These are phyloP conservation scores for Cadophora gregata DNA, from an alignment of 2,329 filamentous ascomycete species.

Conservation along the genomic window DNA sequence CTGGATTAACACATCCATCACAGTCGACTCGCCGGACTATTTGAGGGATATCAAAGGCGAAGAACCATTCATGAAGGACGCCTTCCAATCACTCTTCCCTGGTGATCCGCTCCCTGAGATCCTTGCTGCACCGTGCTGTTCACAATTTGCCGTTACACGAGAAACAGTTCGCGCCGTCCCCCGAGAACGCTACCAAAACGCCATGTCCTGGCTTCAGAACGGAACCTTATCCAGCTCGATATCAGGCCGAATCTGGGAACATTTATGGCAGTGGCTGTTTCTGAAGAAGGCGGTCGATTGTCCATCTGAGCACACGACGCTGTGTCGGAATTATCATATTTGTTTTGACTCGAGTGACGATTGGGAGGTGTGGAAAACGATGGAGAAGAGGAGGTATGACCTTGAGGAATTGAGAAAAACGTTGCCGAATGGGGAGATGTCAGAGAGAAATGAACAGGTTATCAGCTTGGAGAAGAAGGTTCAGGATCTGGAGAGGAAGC, in stretches of 20 bases:
- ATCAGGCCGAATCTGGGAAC: conserved; percentile 66
- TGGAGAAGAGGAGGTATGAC: conserved; percentile 10
- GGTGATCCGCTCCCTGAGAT: conserved; percentile 48
- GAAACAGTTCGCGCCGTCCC: conserved; percentile 54
- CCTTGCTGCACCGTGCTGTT: conserved; percentile 64
- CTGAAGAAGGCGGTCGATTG: conserved; percentile 27
- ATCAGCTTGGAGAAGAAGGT: background rate
- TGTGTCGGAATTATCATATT: conserved; percentile 27
- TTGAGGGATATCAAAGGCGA: conserved; percentile 21
- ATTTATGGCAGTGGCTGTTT: conserved; percentile 59
- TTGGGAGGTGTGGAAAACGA: conserved; percentile 21
- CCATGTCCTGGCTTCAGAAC: conserved; percentile 62
- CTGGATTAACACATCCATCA: conserved; percentile 53
- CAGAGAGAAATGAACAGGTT: background rate
- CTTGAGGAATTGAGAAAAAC: background rate
- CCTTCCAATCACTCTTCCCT: conserved; percentile 26
- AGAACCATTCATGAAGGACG: conserved; percentile 25
- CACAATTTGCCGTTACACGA: conserved; percentile 66
- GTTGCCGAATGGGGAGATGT: conserved; percentile 7
- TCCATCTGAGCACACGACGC: conserved; percentile 26
- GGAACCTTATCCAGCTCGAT: conserved; percentile 57
- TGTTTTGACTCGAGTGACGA: conserved; percentile 25
- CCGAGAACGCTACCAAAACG: conserved; percentile 56
- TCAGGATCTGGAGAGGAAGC: conserved; percentile 1
- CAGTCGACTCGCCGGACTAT: conserved; percentile 46